Percentiles rank a stretch among this genome's conserved stretches.
Conservation (phyloP, 805 yeast genomes). For the Pichia heedii region DNA sequence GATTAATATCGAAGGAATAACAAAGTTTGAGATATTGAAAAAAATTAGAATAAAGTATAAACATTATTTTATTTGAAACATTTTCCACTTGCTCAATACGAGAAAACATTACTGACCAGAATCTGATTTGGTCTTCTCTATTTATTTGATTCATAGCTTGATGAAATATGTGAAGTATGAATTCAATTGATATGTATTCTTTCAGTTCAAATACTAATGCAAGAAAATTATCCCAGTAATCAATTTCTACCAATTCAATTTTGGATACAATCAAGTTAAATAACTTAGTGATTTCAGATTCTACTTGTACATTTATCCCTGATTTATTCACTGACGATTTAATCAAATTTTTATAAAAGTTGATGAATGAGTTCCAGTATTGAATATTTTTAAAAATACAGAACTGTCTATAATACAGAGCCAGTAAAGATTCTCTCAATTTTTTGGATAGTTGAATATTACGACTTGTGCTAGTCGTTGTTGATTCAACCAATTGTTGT, state of each 20-base stretch:
- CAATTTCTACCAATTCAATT: neutral
- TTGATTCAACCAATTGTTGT: slow-evolving; percentile 11
- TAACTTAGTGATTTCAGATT: neutral
- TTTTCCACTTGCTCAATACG: neutral
- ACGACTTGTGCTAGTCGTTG: neutral
- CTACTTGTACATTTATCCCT: neutral
- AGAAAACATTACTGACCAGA: neutral
- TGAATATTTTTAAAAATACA: neutral
- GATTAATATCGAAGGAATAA: neutral
- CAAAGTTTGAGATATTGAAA: slow-evolving; percentile 3
- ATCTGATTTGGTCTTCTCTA: neutral
- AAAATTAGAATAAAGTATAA: slow-evolving; percentile 2
- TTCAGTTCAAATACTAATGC: neutral
- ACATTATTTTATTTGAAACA: neutral
- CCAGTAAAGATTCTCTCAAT: slow-evolving; percentile 1
- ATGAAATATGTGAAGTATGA: neutral
- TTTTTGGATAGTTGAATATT: neutral
- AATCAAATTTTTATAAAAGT: slow-evolving; percentile 1
- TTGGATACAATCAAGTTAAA: neutral
- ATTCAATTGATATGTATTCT: neutral
- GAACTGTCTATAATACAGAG: neutral
- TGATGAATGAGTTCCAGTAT: neutral
- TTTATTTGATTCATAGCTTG: neutral
- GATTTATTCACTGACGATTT: neutral
- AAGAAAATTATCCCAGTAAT: slow-evolving; percentile 6